These are phyloP conservation scores for Trypanosoma lewisi DNA, from an alignment of 208 protist genomes.

Conservation along the genomic window DNA sequence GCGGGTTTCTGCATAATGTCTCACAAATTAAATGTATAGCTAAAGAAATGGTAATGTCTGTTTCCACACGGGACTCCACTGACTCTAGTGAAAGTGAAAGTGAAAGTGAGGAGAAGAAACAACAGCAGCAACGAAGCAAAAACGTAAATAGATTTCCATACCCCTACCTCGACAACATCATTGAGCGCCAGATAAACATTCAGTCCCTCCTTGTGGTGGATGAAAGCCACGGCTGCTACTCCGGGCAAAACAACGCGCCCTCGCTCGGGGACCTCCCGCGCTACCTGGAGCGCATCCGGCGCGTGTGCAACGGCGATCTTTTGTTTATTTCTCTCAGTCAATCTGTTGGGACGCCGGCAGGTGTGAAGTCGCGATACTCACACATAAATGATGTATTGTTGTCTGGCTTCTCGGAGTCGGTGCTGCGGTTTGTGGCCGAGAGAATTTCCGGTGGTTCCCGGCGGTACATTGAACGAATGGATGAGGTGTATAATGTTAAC, in stretches of 20 bases:
- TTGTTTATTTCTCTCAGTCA: conserved; percentile 89
- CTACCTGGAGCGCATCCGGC: conserved; percentile 82
- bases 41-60: neutral
- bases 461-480: conserved; percentile 74
- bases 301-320: conserved; percentile 81
- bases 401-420: conserved; percentile 88
- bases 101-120: neutral
- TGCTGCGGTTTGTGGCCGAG: conserved; percentile 92
- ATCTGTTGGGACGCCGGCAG: conserved; percentile 1
- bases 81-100: no score
- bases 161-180: conserved; percentile 64
- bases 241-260: conserved; percentile 64
- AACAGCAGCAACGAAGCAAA: neutral
- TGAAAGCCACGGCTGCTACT: conserved; percentile 64
- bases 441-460: conserved; percentile 56
- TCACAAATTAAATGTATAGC: neutral
- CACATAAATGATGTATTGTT: conserved; percentile 92
- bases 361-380: conserved; percentile 23
- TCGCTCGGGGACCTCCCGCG: conserved; percentile 70
- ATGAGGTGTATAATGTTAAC: conserved; percentile 74
- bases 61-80: no score
- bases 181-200: conserved; percentile 43
- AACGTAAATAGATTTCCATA: conserved; percentile 64
- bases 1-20: conserved; percentile 28
- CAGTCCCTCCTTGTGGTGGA: conserved; percentile 78